Evolutionary conservation across 495 filamentous ascomycete genomes (phyloP).

Genomic region (Aspergillus sclerotioniger): DNA sequence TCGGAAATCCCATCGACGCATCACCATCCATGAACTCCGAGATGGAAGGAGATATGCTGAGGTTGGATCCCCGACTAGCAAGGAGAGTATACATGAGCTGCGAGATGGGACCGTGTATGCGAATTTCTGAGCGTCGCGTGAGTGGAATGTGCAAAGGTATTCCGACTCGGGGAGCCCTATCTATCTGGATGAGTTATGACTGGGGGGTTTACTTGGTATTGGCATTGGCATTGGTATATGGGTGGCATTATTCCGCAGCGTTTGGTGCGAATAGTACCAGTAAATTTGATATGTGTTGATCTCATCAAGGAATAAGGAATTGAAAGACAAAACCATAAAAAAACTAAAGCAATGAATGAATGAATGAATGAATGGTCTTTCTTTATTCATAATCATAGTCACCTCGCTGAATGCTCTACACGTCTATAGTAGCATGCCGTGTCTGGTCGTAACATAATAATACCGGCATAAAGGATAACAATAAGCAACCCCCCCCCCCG

Average conservation of each 20-base stretch:
- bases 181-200: background rate
- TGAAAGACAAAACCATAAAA: background rate
- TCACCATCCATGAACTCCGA: conserved; percentile 46
- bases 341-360: no score
- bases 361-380: no score
- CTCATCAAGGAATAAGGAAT: background rate
- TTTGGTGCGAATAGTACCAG: no score
- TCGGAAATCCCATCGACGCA: conserved; percentile 33
- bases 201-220: background rate
- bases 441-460: background rate
- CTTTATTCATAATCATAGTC: background rate
- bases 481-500: background rate
- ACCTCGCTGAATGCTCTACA: background rate
- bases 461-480: background rate
- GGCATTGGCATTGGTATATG: no score
- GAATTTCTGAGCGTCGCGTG: conserved; percentile 27
- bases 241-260: no score
- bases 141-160: background rate
- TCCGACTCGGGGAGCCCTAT: background rate
- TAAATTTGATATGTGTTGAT: no score
- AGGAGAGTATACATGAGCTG: conserved; percentile 44
- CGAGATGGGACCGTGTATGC: conserved; percentile 48
- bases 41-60: conserved; percentile 46
- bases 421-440: conserved; percentile 4
- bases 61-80: conserved; percentile 35